A percentile compares a stretch with the other conserved stretches of the same genome.
Conservation (phyloP, 2,329 filamentous ascomycete genomes). For the Diaporthe aspalathi region DNA sequence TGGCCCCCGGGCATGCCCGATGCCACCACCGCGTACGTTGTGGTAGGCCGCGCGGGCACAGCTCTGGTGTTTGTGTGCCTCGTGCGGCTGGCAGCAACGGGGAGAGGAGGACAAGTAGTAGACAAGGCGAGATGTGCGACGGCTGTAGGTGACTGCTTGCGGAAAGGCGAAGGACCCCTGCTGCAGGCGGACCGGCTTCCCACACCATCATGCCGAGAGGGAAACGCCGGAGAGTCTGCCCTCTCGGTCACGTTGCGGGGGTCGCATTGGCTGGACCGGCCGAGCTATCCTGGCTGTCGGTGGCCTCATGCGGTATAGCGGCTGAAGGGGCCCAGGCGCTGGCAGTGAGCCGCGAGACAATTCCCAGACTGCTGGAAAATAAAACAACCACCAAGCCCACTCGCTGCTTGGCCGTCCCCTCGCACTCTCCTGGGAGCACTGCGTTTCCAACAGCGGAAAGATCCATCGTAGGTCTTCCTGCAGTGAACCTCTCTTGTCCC, state of each 20-base stretch:
- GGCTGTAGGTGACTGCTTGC: neutral
- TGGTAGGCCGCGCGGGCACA: conserved; percentile 7
- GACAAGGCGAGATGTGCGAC: conserved; percentile 1
- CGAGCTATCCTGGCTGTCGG: conserved; percentile 28
- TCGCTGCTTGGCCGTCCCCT: neutral
- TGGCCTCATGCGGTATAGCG: conserved; percentile 36
- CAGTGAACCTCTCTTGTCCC: neutral
- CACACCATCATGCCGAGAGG: conserved; percentile 12
- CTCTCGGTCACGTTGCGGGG: conserved; percentile 34
- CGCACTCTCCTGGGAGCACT: neutral
- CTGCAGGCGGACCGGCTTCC: conserved; percentile 8
- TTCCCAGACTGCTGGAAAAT: conserved; percentile 34
- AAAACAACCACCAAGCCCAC: conserved; percentile 16
- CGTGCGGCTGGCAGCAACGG: neutral
- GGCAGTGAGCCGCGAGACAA: conserved; percentile 30
- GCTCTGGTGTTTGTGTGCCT: neutral
- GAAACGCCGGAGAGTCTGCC: neutral
- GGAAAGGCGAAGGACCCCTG: conserved; percentile 11
- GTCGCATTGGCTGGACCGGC: conserved; percentile 31
- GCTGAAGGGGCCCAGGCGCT: neutral
- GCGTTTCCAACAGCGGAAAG: neutral
- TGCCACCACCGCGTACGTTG: conserved; percentile 1
- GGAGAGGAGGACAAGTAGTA: no score
- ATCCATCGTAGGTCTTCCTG: conserved; percentile 5
- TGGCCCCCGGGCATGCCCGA: neutral